Percentiles rank a stretch among this genome's conserved stretches.
Evolutionary conservation across 345 rosid species (phyloP).

Genomic region (Heritiera littoralis): DNA sequence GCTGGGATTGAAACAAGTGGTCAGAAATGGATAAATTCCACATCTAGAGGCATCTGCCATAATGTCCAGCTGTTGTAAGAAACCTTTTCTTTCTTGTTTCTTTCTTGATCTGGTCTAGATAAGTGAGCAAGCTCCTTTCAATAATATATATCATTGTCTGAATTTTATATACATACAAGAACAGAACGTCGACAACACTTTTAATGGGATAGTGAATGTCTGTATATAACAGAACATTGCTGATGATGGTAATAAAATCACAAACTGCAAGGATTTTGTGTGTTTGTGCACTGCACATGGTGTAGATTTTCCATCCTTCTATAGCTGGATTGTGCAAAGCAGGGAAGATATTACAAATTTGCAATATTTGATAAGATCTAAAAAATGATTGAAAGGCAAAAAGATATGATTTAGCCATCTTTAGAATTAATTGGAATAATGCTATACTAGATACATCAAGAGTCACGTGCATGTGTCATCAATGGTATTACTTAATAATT

Average conservation of each 20-base stretch:
- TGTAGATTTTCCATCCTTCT: not conserved
- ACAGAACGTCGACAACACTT: slow-evolving; percentile 13
- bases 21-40: not conserved
- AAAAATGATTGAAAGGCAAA: not conserved
- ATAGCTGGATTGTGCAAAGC: not conserved
- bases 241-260: not conserved
- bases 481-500: too few relatives aligned
- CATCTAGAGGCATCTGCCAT: slow-evolving; percentile 6
- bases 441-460: too few relatives aligned
- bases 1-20: slow-evolving; percentile 9
- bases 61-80: not conserved
- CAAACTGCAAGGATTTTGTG: slow-evolving; percentile 3
- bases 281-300: slow-evolving; percentile 2
- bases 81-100: not conserved
- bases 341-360: not conserved
- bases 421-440: not conserved
- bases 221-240: slow-evolving; percentile 28
- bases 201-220: slow-evolving; percentile 39
- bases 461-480: too few relatives aligned
- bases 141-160: slow-evolving; percentile 11
- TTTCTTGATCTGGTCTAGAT: slow-evolving; percentile 46
- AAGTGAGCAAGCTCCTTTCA: slow-evolving; percentile 35
- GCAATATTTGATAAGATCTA: not conserved
- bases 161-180: slow-evolving; percentile 21
- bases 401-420: not conserved